Conservation (phyloP, 2,329 filamentous ascomycete species). For the Dryadomyces quercus-mongolicae region DNA sequence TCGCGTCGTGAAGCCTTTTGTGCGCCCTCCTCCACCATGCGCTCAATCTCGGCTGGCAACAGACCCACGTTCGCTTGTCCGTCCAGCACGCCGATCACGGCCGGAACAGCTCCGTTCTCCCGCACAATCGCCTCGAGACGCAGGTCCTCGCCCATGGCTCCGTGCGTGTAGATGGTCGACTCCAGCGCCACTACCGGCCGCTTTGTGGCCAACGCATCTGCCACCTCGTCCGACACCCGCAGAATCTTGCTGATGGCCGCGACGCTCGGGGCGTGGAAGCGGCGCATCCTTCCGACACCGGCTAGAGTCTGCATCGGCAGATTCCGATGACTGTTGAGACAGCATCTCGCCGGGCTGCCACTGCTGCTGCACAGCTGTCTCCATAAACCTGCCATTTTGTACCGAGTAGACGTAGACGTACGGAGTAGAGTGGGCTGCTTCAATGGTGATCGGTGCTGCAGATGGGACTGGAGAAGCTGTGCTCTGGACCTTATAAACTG, state of each 20-base stretch:
- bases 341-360: too few species aligned
- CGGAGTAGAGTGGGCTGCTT: too few species aligned
- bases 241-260: conserved; percentile 33
- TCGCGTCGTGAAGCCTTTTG: conserved; percentile 82
- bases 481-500: too few species aligned
- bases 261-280: background rate
- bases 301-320: too few species aligned
- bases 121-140: conserved; percentile 74
- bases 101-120: conserved; percentile 69
- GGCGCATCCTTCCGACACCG: background rate
- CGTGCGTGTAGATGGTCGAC: conserved; percentile 95
- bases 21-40: conserved; percentile 60
- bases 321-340: too few species aligned
- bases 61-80: conserved; percentile 76
- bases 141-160: conserved; percentile 59
- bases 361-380: background rate
- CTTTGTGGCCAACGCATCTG: conserved; percentile 58
- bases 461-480: too few species aligned
- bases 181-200: conserved; percentile 87
- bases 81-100: conserved; percentile 79
- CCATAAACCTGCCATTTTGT: background rate
- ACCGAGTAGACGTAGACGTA: background rate
- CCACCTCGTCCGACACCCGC: conserved; percentile 69
- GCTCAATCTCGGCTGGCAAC: conserved; percentile 55
- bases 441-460: too few species aligned